phyloP scores from a whole-genome alignment of 169 alveolate genomes.

The Cryptosporidium tyzzeri region DNA sequence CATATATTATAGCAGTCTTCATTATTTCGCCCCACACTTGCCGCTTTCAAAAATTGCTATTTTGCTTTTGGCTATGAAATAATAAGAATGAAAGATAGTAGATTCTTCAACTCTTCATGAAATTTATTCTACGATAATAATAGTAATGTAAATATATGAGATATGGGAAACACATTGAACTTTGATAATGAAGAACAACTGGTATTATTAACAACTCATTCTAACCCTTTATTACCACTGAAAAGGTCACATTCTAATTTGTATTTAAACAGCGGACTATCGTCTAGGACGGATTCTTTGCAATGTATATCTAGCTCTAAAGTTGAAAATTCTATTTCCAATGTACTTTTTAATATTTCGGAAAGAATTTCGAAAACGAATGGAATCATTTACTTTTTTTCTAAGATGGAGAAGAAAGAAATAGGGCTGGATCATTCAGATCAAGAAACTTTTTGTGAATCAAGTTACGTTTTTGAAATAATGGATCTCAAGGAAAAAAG shows the following conservation, averaged over 20 bases:
- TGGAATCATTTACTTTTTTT: conserved; percentile 30
- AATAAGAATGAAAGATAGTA: background rate
- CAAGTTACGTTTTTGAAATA: background rate
- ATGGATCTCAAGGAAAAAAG: conserved; percentile 19
- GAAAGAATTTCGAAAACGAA: conserved; percentile 26
- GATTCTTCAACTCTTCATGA: background rate
- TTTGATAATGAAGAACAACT: conserved; percentile 10
- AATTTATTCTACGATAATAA: background rate
- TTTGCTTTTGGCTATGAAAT: conserved; percentile 2
- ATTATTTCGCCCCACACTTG: conserved; percentile 47
- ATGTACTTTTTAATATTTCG: conserved; percentile 38
- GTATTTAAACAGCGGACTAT: conserved; percentile 17
- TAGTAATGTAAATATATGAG: conserved; percentile 8
- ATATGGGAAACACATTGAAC: conserved; percentile 44
- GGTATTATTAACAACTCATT: background rate
- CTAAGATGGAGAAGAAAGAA: conserved; percentile 8
- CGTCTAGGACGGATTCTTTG: conserved; percentile 25
- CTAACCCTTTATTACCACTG: conserved; percentile 20
- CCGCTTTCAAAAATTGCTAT: conserved; percentile 28
- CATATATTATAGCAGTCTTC: background rate
- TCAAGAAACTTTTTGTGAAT: background rate
- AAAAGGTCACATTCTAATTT: conserved; percentile 34
- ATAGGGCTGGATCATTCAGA: background rate
- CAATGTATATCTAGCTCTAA: conserved; percentile 16
- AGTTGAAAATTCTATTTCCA: conserved; percentile 37